phyloP scores from a whole-genome alignment of 2,329 filamentous ascomycete species.

The Colletotrichum sojae region DNA sequence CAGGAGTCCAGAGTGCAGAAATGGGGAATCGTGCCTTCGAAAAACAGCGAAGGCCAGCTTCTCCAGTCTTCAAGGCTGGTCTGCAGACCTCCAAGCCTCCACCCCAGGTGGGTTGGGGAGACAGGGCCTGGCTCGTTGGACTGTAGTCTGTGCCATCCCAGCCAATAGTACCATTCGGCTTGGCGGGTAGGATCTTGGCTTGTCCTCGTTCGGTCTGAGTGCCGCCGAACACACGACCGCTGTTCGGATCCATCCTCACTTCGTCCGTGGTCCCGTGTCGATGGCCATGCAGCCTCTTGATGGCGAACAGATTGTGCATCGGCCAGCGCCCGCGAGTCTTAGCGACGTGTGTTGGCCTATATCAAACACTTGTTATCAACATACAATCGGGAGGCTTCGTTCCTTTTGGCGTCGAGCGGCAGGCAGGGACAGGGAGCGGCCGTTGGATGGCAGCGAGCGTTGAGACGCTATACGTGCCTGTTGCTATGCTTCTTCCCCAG shows the following conservation, averaged over 20 bases:
- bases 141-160: conserved; percentile 42
- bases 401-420: conserved; percentile 2
- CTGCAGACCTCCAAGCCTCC: conserved; percentile 33
- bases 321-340: conserved; percentile 13
- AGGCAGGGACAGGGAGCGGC: conserved; percentile 12
- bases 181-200: conserved; percentile 25
- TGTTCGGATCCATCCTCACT: conserved; percentile 17
- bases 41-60: conserved; percentile 1
- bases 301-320: conserved; percentile 2
- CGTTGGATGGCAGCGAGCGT: conserved; percentile 6
- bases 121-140: conserved; percentile 25
- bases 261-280: conserved; percentile 14
- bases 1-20: conserved; percentile 2
- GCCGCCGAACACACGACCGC: conserved; percentile 44
- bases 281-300: conserved; percentile 22
- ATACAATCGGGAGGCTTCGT: background rate
- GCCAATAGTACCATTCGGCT: conserved; percentile 33
- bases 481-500: background rate
- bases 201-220: conserved; percentile 45
- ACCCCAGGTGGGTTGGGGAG: conserved; percentile 27
- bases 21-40: conserved; percentile 25
- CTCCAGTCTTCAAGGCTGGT: conserved; percentile 38
- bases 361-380: conserved; percentile 17
- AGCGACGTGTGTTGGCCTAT: conserved; percentile 7
- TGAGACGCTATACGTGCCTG: conserved; percentile 10